phyloP scores from a whole-genome alignment of 192 early-diverging fungal species.

The Gamsiella multidivaricata region DNA sequence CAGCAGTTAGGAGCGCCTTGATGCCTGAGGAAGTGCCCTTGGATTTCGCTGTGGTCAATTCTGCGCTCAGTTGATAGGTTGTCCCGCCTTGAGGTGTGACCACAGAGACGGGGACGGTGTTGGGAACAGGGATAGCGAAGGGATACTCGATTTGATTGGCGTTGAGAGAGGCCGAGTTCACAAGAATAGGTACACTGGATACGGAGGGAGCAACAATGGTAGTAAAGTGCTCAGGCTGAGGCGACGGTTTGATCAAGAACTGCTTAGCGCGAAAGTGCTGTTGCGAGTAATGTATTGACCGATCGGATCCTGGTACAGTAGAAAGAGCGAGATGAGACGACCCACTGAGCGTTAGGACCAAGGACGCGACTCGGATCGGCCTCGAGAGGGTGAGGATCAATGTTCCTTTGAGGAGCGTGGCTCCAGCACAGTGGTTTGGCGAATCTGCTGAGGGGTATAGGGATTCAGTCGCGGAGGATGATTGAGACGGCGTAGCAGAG shows the following conservation, averaged over 20 bases:
- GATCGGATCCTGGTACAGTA: neutral
- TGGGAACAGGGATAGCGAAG: conserved; percentile 24
- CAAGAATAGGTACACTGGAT: neutral
- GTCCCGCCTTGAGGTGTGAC: conserved; percentile 23
- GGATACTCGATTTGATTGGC: conserved; percentile 12
- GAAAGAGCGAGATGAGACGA: conserved; percentile 13
- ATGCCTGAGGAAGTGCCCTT: neutral
- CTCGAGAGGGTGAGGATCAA: conserved; percentile 14
- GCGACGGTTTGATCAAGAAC: conserved; percentile 17
- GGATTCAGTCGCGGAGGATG: neutral
- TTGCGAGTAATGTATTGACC: conserved; percentile 8
- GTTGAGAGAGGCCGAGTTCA: neutral
- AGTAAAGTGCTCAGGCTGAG: conserved; percentile 1
- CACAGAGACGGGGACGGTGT: conserved; percentile 12
- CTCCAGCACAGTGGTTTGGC: no score
- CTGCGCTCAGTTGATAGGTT: conserved; percentile 5
- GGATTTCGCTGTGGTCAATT: neutral
- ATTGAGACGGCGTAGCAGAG: neutral
- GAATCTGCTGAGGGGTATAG: neutral
- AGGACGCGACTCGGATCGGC: conserved; percentile 12
- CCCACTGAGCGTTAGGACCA: conserved; percentile 13
- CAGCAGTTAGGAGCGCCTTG: neutral
- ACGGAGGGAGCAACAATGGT: conserved; percentile 5
- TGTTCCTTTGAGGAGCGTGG: conserved; percentile 2
- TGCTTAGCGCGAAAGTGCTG: conserved; percentile 18